Conservation (phyloP, 164 flowering plant species). For the Litsea cubeba region DNA sequence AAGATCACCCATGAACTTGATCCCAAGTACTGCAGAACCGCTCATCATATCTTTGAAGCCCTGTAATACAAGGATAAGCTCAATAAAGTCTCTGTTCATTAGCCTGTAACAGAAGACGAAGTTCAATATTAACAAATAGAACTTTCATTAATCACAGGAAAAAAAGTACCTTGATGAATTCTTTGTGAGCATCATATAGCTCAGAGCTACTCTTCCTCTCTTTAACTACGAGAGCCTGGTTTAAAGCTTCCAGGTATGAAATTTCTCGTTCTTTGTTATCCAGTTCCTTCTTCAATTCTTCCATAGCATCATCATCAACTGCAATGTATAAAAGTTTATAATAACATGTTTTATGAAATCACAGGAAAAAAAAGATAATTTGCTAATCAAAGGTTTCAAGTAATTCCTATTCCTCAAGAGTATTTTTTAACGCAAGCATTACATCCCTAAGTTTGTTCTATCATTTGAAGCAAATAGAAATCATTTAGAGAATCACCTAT, state of each 20-base stretch:
- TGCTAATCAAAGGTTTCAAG: no score
- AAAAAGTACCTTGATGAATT: conserved; percentile 39
- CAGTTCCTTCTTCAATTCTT: conserved; percentile 26
- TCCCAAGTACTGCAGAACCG: neutral
- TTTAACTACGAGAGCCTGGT: conserved; percentile 45
- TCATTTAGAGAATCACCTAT: no score
- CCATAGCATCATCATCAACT: conserved; percentile 38
- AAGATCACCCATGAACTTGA: neutral
- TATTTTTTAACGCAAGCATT: no score
- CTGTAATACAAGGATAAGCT: conserved; percentile 22
- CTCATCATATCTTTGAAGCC: conserved; percentile 33
- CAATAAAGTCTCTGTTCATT: neutral
- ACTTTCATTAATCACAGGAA: neutral
- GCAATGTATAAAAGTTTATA: conserved; percentile 24
- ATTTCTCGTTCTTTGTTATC: conserved; percentile 54
- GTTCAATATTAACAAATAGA: neutral
- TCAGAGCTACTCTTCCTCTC: conserved; percentile 33
- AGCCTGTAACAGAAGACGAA: neutral
- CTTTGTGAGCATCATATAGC: conserved; percentile 43
- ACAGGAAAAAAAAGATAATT: no score
- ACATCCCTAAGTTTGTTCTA: no score
- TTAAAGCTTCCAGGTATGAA: conserved; percentile 29
- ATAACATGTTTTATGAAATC: no score
- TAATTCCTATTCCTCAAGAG: no score
- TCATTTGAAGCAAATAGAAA: no score